Evolutionary conservation across 495 filamentous ascomycete genomes (phyloP).

Genomic region (Penicillium arizonense): DNA sequence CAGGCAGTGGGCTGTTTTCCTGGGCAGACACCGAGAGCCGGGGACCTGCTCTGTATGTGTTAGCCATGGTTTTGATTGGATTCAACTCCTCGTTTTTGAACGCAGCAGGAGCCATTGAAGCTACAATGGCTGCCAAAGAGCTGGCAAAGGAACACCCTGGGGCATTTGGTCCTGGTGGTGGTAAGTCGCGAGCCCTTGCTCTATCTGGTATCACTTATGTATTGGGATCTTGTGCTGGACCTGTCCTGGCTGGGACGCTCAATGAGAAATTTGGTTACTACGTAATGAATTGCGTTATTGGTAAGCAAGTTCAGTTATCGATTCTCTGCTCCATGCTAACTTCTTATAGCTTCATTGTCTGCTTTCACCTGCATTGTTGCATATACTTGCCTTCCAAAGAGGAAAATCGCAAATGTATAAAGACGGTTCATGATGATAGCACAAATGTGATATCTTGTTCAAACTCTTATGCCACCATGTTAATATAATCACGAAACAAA

Average conservation of each 20-base stretch:
- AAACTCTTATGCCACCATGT: too few relatives aligned
- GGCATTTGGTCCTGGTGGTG: slow-evolving; percentile 34
- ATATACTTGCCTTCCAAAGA: too few relatives aligned
- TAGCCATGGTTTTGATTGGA: slow-evolving; percentile 23
- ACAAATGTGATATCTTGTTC: too few relatives aligned
- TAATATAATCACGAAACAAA: too few relatives aligned
- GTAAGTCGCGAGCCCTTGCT: slow-evolving; percentile 37
- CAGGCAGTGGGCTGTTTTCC: slow-evolving; percentile 3
- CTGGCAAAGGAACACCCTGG: slow-evolving; percentile 23
- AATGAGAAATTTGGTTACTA: slow-evolving; percentile 34
- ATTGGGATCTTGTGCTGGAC: slow-evolving; percentile 32
- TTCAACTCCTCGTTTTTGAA: too few relatives aligned
- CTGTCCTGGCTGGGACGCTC: slow-evolving; percentile 32
- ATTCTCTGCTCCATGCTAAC: too few relatives aligned
- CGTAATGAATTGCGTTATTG: slow-evolving; percentile 29
- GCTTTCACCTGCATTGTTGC: too few relatives aligned
- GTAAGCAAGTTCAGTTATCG: slow-evolving; percentile 13
- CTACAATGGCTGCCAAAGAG: not conserved
- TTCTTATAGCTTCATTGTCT: too few relatives aligned
- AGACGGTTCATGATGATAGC: too few relatives aligned
- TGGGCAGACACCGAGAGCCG: not conserved
- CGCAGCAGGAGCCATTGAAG: slow-evolving; percentile 23
- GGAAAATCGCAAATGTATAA: too few relatives aligned
- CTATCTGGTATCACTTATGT: slow-evolving; percentile 37
- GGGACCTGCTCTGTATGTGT: slow-evolving; percentile 1